Evolutionary conservation across 805 yeast genomes (phyloP), one percentile per base, ranked within the genome.

Genomic region (Candida ortonii): DNA sequence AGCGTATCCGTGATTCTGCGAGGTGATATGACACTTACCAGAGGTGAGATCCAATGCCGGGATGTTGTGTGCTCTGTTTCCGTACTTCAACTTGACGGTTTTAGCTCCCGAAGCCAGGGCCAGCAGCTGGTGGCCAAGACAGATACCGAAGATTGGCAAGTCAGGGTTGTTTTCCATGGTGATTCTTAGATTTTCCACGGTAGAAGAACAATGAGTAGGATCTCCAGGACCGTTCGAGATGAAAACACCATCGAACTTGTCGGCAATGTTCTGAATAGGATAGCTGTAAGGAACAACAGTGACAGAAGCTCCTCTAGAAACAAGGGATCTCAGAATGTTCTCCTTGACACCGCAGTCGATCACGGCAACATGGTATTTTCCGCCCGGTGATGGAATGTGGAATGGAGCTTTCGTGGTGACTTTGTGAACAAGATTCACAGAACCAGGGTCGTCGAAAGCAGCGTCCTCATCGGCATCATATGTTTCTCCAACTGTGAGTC

Each of bases 271-370:
- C 56, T 90, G 89, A 48, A 93, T 77, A 47, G 96, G 96, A 62
- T 84, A 90, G 67, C 93, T 84, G 64, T 84, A 89, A 33, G 99
- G 99, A 75, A 93, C 83, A 11, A 93, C 97, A 3, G 97, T 93
- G 50, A 90, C 78, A 16, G 95, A 83, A 22, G 97, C 96, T 43
- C 97, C 98, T 65, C 98, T 82, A 46, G 85, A 75, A 19, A 86
- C 97, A 31, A 93, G 73, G 44, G 96, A 88, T 67, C 98, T 80
- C 59, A 93, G 71, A 47, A 93, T 93, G 67, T 93, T 93, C 67
- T 93, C 97, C 70, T 93, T 93, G 47, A 93, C 97, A 59, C 99
- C 99, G 65, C 99, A 93, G 64, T 93, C 99, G 39, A 93, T 71
- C 23, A 93, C 88, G 10, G 97, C 96, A 50, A 93, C 80, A 58